Base-by-base conservation (phyloP, 768 basidiomycete genomes). In the Macrolepiota dolichaula region DNA sequence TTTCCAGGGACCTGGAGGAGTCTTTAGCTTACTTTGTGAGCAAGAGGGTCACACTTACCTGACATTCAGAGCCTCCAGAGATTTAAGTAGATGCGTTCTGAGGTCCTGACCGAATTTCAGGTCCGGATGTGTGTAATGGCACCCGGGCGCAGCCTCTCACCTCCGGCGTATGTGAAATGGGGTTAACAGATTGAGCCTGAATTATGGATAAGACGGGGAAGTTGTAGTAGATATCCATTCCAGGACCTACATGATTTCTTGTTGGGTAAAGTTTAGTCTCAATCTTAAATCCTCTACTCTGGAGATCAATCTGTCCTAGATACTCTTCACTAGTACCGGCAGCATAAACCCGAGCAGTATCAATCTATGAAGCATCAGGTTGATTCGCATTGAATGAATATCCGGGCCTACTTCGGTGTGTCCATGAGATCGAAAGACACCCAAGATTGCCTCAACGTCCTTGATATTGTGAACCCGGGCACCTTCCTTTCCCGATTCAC, bases 231-330 rank as follows among this genome's bases (percentile, higher is more conserved):
- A 27, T 46, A n/a, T 19, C 5, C 38, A 13, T 22, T 24, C 27
- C 6, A 24, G 55, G 44, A 6, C 19, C 59, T 38, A 75, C 74
- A 10, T 62, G 19, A 15, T 35, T 0, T 2, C 25, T 55, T 47
- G 62, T 68, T 0, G 85, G 85, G 62, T 78, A 79, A 17, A 85
- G 77, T 68, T 89, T 89, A 0, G 85, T 88, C 46, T 86, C 84
- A 46, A 88, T 72, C 59, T 77, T 77, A 25, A 87, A 67, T 0
- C 83, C 84, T 37, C 82, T 77, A 47, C 72, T 70, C 61, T 81
- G 73, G 74, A 81, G 81, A 61, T 78, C 72, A 57, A 81, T 74
- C 70, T 81, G 73, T 5, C 82, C 85, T n/a, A 87, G 76, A 63
- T 73, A 74, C 49, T 77, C 74, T 67, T 89, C 85, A 6, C 84